phyloP scores from a whole-genome alignment of 306 rosid genomes.

The Begonia masoniana region DNA sequence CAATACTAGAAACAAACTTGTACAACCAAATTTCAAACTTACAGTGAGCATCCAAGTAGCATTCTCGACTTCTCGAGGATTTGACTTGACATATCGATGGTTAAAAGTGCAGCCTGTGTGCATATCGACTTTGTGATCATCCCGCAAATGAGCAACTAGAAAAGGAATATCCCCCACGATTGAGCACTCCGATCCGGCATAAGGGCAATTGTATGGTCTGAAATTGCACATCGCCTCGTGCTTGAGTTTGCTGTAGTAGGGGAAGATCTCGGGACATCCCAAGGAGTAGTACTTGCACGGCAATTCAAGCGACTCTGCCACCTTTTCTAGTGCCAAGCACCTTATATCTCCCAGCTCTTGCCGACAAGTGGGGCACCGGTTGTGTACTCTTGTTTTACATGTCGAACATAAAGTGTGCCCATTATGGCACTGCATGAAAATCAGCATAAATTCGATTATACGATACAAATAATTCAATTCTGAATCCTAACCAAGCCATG shows the following conservation, averaged over 20 bases:
- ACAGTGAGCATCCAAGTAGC: constrained; percentile 99
- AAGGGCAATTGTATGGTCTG: constrained; percentile 93
- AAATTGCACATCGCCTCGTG: constrained; percentile 88
- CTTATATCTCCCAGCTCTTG: constrained; percentile 99
- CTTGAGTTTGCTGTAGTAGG: constrained; percentile 94
- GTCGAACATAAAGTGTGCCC: constrained; percentile 97
- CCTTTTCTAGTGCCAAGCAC: constrained; percentile 95
- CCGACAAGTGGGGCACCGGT: constrained; percentile 97
- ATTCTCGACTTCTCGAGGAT: constrained; percentile 97
- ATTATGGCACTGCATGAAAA: constrained; percentile 57
- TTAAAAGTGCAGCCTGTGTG: constrained; percentile 98
- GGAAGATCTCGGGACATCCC: constrained; percentile 96
- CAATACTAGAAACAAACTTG: background rate
- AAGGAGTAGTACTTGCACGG: constrained; percentile 85
- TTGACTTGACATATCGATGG: constrained; percentile 96
- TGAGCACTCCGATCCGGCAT: constrained; percentile 97
- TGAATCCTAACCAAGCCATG: too few species aligned
- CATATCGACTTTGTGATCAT: constrained; percentile 99
- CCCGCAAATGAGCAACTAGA: constrained; percentile 92
- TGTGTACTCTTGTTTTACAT: constrained; percentile 94
- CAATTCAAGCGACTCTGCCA: constrained; percentile 95
- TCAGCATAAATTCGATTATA: too few species aligned
- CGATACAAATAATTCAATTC: too few species aligned
- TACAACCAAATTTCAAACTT: constrained; percentile 22
- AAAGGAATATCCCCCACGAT: constrained; percentile 83